Percentiles rank a stretch among this genome's conserved stretches.
Evolutionary conservation across 441 rosid genomes (phyloP).

Genomic region (Macaranga tanarius): DNA sequence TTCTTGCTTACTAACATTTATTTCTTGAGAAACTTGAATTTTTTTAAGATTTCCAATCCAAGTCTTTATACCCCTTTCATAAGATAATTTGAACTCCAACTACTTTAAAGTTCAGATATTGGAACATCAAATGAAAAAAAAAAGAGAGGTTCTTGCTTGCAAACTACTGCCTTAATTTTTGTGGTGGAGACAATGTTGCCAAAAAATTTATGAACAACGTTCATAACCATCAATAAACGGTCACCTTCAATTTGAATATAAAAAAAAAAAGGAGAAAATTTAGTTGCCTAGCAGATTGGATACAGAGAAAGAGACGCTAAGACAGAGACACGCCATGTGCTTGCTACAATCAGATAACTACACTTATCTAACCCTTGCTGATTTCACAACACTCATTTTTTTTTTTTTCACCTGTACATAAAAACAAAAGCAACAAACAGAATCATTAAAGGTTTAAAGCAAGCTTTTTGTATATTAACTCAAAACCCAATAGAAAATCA

Average conservation of each 20-base stretch:
- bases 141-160: neutral
- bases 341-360: neutral
- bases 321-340: neutral
- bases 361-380: neutral
- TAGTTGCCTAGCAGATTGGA: conserved; percentile 2
- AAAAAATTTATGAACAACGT: neutral
- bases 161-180: neutral
- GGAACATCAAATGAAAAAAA: too few relatives aligned
- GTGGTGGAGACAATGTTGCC: neutral
- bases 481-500: neutral
- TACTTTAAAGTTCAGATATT: too few relatives aligned
- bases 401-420: too few relatives aligned
- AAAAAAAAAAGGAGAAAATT: neutral
- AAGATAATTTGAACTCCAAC: too few relatives aligned
- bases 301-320: too few relatives aligned
- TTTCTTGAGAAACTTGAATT: too few relatives aligned
- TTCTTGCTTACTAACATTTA: too few relatives aligned
- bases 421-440: conserved; percentile 9
- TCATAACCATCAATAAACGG: neutral
- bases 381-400: too few relatives aligned
- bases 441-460: conserved; percentile 28
- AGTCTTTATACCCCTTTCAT: too few relatives aligned
- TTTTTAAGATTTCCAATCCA: too few relatives aligned
- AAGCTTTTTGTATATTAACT: neutral
- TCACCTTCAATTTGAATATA: neutral